phyloP scores from a whole-genome alignment of 805 yeast genomes.

The Kluyveromyces starmeri region DNA sequence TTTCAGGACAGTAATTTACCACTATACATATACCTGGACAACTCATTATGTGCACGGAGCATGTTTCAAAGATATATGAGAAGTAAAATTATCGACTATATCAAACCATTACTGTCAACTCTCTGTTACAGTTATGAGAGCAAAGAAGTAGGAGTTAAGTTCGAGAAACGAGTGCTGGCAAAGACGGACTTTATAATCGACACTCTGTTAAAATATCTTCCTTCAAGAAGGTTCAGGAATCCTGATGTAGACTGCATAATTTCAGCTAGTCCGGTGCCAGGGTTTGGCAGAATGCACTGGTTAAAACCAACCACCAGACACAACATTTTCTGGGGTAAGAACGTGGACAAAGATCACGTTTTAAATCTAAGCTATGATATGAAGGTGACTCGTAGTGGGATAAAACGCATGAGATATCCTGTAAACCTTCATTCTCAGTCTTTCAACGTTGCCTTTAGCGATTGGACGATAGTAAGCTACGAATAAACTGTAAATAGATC shows the following conservation, averaged over 20 bases:
- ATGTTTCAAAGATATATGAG: constrained; percentile 14
- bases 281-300: constrained; percentile 30
- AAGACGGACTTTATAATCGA: constrained; percentile 11
- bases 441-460: constrained; percentile 21
- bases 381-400: constrained; percentile 20
- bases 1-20: constrained; percentile 16
- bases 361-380: constrained; percentile 12
- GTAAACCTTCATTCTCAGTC: constrained; percentile 16
- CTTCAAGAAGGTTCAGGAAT: constrained; percentile 18
- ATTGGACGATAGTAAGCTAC: too few species aligned
- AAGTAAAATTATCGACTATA: constrained; percentile 16
- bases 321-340: constrained; percentile 18
- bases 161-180: constrained; percentile 11
- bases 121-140: constrained; percentile 13
- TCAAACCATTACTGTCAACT: constrained; percentile 19
- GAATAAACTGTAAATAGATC: too few species aligned
- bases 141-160: constrained; percentile 12
- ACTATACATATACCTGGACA: constrained; percentile 20
- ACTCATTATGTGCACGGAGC: constrained; percentile 12
- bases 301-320: constrained; percentile 22
- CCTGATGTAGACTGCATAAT: constrained; percentile 22
- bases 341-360: constrained; percentile 18
- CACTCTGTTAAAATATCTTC: constrained; percentile 15
- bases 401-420: constrained; percentile 22
- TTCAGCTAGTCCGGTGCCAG: constrained; percentile 20